phyloP scores from a whole-genome alignment of 2,329 filamentous ascomycete genomes.

The Emericellopsis cladophorae region DNA sequence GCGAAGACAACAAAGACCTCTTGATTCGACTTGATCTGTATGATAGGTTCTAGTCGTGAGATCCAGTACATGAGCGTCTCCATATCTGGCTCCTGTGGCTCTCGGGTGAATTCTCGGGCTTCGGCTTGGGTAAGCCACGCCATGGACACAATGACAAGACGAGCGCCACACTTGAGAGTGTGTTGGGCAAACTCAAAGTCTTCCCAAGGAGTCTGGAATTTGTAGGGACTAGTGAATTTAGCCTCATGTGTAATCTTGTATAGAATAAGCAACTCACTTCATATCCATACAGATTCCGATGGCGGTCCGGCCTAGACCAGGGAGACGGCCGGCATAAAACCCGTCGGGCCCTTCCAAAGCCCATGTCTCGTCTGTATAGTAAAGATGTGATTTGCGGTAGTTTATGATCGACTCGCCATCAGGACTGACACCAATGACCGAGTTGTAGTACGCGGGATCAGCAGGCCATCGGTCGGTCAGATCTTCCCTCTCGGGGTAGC shows the following conservation, averaged over 20 bases:
- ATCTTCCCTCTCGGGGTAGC: constrained; percentile 62
- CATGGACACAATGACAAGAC: constrained; percentile 61
- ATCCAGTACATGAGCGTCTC: constrained; percentile 69
- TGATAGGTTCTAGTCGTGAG: constrained; percentile 53
- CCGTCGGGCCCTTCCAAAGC: constrained; percentile 39
- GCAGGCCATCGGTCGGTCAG: constrained; percentile 34
- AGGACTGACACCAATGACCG: constrained; percentile 36
- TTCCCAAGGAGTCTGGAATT: constrained; percentile 24
- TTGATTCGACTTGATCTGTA: constrained; percentile 32
- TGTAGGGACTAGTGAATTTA: constrained; percentile 16
- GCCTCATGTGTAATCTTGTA: not conserved
- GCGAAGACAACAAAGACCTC: constrained; percentile 59
- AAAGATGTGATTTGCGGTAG: constrained; percentile 48
- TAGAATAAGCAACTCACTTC: constrained; percentile 32
- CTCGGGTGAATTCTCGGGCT: constrained; percentile 28
- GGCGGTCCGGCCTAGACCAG: constrained; percentile 35
- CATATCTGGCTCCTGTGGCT: constrained; percentile 50
- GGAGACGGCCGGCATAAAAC: constrained; percentile 32
- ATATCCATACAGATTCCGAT: constrained; percentile 55
- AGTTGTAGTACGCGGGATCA: constrained; percentile 41
- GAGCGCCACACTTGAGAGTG: constrained; percentile 39
- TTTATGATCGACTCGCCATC: constrained; percentile 49
- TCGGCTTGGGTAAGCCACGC: constrained; percentile 53
- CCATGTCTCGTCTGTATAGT: constrained; percentile 49
- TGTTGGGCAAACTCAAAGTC: constrained; percentile 37